Evolutionary conservation across 768 basidiomycete species (phyloP), one percentile per base, ranked within the genome.

Genomic region (Boletales sp.): DNA sequence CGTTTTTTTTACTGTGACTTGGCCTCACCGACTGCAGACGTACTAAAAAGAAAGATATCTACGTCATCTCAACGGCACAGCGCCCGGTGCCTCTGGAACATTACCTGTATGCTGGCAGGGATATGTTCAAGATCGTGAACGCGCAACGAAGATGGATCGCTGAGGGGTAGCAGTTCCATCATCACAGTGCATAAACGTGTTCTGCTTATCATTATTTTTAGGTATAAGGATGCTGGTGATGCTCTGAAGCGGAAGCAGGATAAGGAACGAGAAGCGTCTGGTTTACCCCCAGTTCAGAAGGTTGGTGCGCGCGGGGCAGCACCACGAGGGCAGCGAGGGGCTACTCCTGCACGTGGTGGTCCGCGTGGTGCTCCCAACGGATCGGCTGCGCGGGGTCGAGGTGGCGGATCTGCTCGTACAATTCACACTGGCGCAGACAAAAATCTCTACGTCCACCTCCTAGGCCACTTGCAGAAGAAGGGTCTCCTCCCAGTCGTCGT

Each of bases 1-100:
- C 18, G 19, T 39, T 53, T 27, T 27, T 38, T 46, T 38, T 47
- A 17, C 42, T 40, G 32, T 24, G 53, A 30, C 45, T 27, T 12
- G 30, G 27, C 36, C 47, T 60, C 40, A 60, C 42, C 30, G 32
- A 37, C 21, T 7, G 9, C 58, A 98, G 95, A 7, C 90, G 97
- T 14, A 99, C 97, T 2, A 98, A 99, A 74, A 95, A 94, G 77
- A 98, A 97, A 68, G 94, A 98, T 56, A 97, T 99, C 47, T 98
- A 97, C 66, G 97, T 99, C 41, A 98, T 99, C 55, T 95, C 91
- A 9, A 99, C 97, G 0, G 83, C 87, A 3, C 94, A 97, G 68
- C 79, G 97, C 47, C 97, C 97, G 0, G 97, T 99, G 7, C 97
- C 97, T 6, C 77, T 99, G 47, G 95, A 98, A 69, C 95, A 98